Base-by-base conservation (phyloP, 345 rosid species). In the Linum tenue region DNA sequence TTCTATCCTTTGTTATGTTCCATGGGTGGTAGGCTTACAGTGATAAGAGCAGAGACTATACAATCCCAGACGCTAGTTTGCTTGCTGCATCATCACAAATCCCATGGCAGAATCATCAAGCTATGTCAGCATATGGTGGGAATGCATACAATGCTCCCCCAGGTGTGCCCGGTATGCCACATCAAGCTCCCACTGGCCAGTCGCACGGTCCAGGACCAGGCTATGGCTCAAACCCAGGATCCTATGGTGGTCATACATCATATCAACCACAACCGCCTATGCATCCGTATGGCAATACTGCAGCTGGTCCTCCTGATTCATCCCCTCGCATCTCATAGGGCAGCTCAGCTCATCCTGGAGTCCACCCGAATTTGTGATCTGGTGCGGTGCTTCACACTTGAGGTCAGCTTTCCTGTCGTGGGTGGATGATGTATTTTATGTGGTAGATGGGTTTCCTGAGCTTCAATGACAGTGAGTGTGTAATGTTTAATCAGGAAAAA, bases 41-140 rank as follows among this genome's bases (percentile, higher is more conserved):
- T 70, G 98, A 92, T 71, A 92, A 90, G 80, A 90, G 98, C 74
- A 84, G 97, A 84, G 98, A 92, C 75, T 92, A 86, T 64, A 92
- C 97, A 8, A 75, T 88, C 36, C 91, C 89, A 17, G 85, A 82
- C 77, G 77, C 76, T 55, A 83, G 76, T 77, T 73, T 75, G 69
- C 70, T 80, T 22, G 82, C 84, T 48, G 77, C 75, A 51, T 81
- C 79, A 50, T 86, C 85, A 64, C 72, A 85, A 69, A 43, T 81
- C n/a, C 72, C 16, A 31, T 89, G 97, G 97, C 94, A 82, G 76
- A 86, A 81, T 70, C 69, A 78, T 75, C 88, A 71, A 65, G 83
- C 59, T 63, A 71, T 78, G 68, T 65, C 83, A 9, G 62, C 61
- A n/a, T 81, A 83, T 71, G 72, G 74, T 38, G 82, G 73, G n/a